These are phyloP conservation scores for Cystofilobasidium bisporidii DNA, from an alignment of 768 basidiomycete genomes.

Conservation along the genomic window DNA sequence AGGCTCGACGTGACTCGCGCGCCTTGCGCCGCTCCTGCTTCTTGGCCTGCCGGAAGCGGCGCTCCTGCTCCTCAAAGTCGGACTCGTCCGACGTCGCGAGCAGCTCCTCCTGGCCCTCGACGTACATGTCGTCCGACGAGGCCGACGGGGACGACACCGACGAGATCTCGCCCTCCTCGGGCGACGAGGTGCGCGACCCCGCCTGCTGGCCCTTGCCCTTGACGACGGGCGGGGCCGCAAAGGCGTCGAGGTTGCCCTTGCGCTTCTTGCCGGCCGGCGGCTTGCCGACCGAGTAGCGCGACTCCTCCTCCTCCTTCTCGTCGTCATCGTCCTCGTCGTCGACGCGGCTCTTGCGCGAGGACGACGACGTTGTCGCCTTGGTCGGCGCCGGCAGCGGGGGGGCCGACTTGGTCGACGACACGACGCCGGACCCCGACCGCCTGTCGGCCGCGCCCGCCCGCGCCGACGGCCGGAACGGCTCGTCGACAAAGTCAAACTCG, in stretches of 20 bases:
- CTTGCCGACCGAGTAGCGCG: slow-evolving; percentile 15
- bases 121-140: neutral
- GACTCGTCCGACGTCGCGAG: neutral
- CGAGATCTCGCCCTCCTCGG: slow-evolving; percentile 21
- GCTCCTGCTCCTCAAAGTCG: slow-evolving; percentile 22
- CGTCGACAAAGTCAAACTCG: slow-evolving; percentile 21
- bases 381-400: slow-evolving; percentile 9
- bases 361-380: too few relatives aligned
- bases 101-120: slow-evolving; percentile 25
- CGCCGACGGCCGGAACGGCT: slow-evolving; percentile 12
- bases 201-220: neutral
- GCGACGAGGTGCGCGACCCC: neutral
- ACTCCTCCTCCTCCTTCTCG: neutral
- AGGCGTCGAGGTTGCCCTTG: slow-evolving; percentile 2
- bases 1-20: slow-evolving; percentile 19
- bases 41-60: neutral
- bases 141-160: neutral
- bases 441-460: neutral
- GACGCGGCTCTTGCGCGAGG: too few relatives aligned
- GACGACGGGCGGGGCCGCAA: neutral
- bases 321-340: too few relatives aligned
- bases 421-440: too few relatives aligned
- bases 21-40: slow-evolving; percentile 22
- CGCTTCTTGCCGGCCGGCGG: slow-evolving; percentile 5
- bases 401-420: slow-evolving; percentile 1